A percentile compares a stretch with the other conserved stretches of the same genome.
These are phyloP conservation scores for Bipolaris bicolor DNA, from an alignment of 2,329 filamentous ascomycete species.

Conservation along the genomic window DNA sequence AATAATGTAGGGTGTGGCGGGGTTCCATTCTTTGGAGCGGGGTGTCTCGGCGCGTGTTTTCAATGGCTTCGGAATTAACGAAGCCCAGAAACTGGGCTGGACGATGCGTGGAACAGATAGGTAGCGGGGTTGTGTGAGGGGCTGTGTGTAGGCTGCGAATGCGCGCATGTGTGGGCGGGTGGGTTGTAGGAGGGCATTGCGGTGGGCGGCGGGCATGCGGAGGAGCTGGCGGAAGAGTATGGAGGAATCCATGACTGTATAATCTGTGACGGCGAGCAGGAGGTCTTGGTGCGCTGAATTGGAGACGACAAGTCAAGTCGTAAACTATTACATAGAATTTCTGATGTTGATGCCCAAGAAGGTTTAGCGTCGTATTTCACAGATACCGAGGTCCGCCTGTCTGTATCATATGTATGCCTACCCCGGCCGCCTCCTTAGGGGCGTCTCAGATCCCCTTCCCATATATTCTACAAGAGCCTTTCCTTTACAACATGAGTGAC, in stretches of 20 bases:
- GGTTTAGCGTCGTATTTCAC: constrained; percentile 1
- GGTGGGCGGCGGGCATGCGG: constrained; percentile 30
- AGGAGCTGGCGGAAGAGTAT: constrained; percentile 37
- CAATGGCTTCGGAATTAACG: constrained; percentile 46
- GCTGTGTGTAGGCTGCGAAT: constrained; percentile 29
- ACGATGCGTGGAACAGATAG: constrained; percentile 45
- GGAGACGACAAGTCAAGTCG: neutral
- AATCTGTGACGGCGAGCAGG: neutral
- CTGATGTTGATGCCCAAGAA: neutral
- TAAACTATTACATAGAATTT: constrained; percentile 4
- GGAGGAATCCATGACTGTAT: constrained; percentile 32
- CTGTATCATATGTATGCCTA: neutral
- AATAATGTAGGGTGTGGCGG: constrained; percentile 71
- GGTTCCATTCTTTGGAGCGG: constrained; percentile 53
- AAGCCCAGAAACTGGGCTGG: constrained; percentile 47
- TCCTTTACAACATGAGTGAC: neutral
- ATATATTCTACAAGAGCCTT: neutral
- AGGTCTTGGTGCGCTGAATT: neutral
- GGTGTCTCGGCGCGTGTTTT: constrained; percentile 18
- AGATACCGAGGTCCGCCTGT: neutral
- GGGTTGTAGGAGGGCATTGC: constrained; percentile 22
- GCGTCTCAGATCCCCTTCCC: neutral
- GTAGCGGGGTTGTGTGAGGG: constrained; percentile 25
- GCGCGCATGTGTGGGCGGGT: constrained; percentile 29
- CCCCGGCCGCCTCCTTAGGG: neutral